Base-by-base conservation (phyloP, 1,284 basidiomycete species). In the Microbotryum intermedium region DNA sequence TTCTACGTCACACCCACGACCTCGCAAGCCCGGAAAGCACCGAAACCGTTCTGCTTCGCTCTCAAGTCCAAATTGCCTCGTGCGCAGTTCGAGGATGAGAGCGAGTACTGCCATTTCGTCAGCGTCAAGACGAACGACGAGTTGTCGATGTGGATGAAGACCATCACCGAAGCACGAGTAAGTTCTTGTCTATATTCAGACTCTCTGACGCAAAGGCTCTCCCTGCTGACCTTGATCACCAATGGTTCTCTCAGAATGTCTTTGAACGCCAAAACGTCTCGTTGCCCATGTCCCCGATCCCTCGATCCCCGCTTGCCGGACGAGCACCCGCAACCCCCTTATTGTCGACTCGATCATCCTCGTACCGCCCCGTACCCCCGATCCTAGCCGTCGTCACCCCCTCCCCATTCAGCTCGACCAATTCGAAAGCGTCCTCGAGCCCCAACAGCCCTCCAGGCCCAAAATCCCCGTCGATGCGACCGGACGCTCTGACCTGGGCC, bases 71-170 rank as follows among this genome's bases (percentile, higher is more conserved):
- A 55, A 2, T 34, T 64, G 5, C 60, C 60, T 0, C 48, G 59
- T 2, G 61, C 60, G 1, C 59, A 68, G 39, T 68, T 58, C 29
- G 62, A 66, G 34, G 57, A 68, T 18, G 49, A 58, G 30, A 45
- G 82, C 26, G 90, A 94, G 70, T 93, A 91, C 74, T 75, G 89
- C 59, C 88, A 91, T 71, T 77, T 84, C 55, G 88, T 94, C 71
- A 84, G 84, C 61, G 81, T 83, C 45, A 82, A 85, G 71, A 80
- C 79, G 49, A 84, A 85, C 53, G 87, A 87, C 30, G 79, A 80
- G 68, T 77, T 78, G 5, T 47, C 57, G 2, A 39, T 23, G 7
- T 71, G 69, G 69, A 58, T 70, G 43, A 53, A 67, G 46, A 26
- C 23, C 21, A 60, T 70, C 25, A 50, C 62, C 4, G 66, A 70